These are phyloP conservation scores for Amanita jacksonii DNA, from an alignment of 768 basidiomycete species.

Conservation along the genomic window DNA sequence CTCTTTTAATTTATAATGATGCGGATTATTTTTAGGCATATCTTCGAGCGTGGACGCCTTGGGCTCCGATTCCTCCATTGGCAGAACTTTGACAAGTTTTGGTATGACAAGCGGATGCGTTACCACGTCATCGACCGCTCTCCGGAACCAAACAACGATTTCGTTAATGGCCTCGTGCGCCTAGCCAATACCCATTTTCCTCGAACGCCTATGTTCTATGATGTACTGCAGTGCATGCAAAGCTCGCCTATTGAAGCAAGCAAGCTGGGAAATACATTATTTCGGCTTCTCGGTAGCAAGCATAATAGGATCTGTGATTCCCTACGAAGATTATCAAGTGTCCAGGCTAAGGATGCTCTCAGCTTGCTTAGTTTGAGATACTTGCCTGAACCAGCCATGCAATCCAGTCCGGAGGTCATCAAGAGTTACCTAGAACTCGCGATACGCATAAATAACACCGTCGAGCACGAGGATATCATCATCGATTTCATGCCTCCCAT, in stretches of 20 bases:
- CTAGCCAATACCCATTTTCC: neutral
- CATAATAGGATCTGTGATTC: neutral
- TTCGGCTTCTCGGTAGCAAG: neutral
- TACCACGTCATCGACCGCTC: neutral
- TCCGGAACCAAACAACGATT: neutral
- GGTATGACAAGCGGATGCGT: neutral
- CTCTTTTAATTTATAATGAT: neutral
- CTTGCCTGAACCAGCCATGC: neutral
- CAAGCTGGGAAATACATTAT: neutral
- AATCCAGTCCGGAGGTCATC: neutral
- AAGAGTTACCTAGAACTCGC: conserved; percentile 1
- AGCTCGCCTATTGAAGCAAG: neutral
- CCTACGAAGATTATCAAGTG: neutral
- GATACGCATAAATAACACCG: conserved; percentile 1
- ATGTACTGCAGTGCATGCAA: neutral
- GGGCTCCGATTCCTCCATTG: neutral
- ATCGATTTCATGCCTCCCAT: conserved; percentile 1
- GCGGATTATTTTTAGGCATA: neutral
- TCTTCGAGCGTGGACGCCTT: neutral
- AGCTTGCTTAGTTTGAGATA: neutral
- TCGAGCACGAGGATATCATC: neutral
- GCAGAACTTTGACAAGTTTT: neutral
- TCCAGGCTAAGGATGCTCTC: neutral
- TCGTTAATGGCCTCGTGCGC: neutral
- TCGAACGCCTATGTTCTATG: neutral